Percentiles rank a stretch among this genome's conserved stretches.
Conservation (phyloP, 2,329 filamentous ascomycete species). For the Paecilomyces dactylethromorphus region DNA sequence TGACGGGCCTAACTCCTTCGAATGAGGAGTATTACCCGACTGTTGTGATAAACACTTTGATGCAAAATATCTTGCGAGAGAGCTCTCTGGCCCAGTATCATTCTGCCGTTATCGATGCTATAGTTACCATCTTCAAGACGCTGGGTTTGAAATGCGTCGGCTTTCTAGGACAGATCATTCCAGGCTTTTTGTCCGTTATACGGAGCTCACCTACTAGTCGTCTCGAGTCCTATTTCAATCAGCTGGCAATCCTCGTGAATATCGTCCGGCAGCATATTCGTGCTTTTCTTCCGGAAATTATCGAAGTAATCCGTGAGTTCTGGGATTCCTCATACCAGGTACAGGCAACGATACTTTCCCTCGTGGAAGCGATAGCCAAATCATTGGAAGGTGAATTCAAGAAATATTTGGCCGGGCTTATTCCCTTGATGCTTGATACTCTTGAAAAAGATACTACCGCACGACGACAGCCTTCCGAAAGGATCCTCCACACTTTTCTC, state of each 20-base stretch:
- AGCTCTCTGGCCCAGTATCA: conserved; percentile 85
- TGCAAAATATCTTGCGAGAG: conserved; percentile 81
- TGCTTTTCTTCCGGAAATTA: conserved; percentile 79
- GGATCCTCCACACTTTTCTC: conserved; percentile 87
- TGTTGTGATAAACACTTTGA: conserved; percentile 90
- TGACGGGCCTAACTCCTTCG: conserved; percentile 92
- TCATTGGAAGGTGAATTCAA: conserved; percentile 98
- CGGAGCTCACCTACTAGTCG: conserved; percentile 68
- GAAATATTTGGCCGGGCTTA: conserved; percentile 79
- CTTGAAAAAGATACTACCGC: conserved; percentile 76
- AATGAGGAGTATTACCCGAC: conserved; percentile 99
- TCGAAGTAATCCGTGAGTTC: conserved; percentile 79
- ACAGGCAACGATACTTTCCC: conserved; percentile 82
- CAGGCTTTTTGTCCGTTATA: conserved; percentile 87
- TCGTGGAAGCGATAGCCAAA: conserved; percentile 89
- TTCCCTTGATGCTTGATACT: conserved; percentile 90
- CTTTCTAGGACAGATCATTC: conserved; percentile 89
- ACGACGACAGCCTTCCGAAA: conserved; percentile 76
- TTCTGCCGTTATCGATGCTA: conserved; percentile 88
- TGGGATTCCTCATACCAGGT: conserved; percentile 77
- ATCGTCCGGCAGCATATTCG: conserved; percentile 96
- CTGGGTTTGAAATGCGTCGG: conserved; percentile 92
- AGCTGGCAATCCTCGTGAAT: conserved; percentile 83
- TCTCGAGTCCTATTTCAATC: conserved; percentile 95
- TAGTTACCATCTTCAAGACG: conserved; percentile 98